Evolutionary conservation across 2,329 filamentous ascomycete genomes (phyloP), one percentile per base, ranked within the genome.

Genomic region (Pestalotiopsis sp.): DNA sequence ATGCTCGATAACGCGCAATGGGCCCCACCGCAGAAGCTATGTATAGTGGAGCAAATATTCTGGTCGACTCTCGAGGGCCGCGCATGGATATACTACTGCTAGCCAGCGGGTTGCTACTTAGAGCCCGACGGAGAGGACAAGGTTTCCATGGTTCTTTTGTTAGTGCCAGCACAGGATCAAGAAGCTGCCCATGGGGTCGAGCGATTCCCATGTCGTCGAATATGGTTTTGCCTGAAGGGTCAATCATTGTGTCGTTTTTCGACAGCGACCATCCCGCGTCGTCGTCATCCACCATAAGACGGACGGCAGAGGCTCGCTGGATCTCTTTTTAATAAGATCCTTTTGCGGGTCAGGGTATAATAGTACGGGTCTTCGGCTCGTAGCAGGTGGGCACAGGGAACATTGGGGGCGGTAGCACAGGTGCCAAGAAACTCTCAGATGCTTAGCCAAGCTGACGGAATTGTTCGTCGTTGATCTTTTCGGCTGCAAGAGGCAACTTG

Each of bases 401-500:
- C 5, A 31, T 36, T 38, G 25, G 57, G 20, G 36, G 59, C 31
- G 31, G 31, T 61, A 61, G 59, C 17, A 61, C 59, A 61, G 59
- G 27, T 61, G 59, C 59, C 59, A 61, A 61, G 59, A 61, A 38
- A 52, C 20, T 20, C n/a, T 52, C 45, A 52, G 45, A n/a, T 52
- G 45, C 45, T 25, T 61, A 39, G 59, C 59, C 59, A 61, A 61
- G 59, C 27, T 36, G 31, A 39, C 17, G 25, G 59, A 17, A 36
- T 13, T 20, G 14, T 17, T 61, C 36, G 31, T 61, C 27, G 25
- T 39, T 38, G 31, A 61, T 61, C 25, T 36, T 38, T 52, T 52
- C 45, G 20, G 45, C 41, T 49, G 13, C n/a, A 49, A 49, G 14
- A 49, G 41, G 41, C 41, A 49, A 49, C 41, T 49, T 17, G 41